phyloP scores from a whole-genome alignment of 257 asterid genomes.

The Solanum lycopersicoides region DNA sequence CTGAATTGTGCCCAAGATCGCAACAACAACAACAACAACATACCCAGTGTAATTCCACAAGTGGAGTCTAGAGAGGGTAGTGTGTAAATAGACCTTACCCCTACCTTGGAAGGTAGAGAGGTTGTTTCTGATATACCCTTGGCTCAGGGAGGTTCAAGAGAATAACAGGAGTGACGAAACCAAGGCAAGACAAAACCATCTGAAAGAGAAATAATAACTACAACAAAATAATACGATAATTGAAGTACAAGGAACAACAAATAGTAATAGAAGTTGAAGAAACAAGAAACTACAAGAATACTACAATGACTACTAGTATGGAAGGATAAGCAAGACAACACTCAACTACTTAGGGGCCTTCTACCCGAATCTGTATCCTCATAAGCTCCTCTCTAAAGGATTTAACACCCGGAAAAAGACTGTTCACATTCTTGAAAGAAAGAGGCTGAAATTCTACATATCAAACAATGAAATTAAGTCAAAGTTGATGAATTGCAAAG shows the following conservation, averaged over 20 bases:
- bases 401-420: background rate
- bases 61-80: background rate
- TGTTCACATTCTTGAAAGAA: background rate
- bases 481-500: background rate
- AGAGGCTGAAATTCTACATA: background rate
- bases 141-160: background rate
- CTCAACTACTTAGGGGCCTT: background rate
- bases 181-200: background rate
- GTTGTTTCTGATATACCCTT: background rate
- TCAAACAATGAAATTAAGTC: background rate
- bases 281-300: background rate
- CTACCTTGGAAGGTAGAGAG: background rate
- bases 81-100: background rate
- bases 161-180: background rate
- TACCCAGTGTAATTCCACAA: background rate
- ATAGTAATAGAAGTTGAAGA: background rate
- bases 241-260: background rate
- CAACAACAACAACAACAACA: background rate
- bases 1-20: background rate
- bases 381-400: background rate
- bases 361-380: background rate
- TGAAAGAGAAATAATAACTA: background rate
- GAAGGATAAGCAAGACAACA: background rate
- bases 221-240: background rate
- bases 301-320: background rate